Conservation (phyloP, 306 rosid genomes). For the Psophocarpus tetragonolobus region DNA sequence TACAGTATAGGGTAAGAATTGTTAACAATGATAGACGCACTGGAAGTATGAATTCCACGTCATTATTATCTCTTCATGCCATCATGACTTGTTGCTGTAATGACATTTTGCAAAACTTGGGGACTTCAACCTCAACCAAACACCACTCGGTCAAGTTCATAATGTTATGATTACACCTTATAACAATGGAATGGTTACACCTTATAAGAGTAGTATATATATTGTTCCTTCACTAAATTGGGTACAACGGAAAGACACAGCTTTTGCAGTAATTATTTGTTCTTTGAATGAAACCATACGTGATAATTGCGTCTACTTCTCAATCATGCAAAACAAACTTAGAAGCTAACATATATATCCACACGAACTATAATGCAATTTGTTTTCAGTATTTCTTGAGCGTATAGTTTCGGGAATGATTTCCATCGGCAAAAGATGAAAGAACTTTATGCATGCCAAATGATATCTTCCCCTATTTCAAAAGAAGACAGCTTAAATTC, state of each 20-base stretch:
- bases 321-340: slow-evolving; percentile 86
- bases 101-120: neutral
- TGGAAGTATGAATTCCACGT: slow-evolving; percentile 1
- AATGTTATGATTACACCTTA: neutral
- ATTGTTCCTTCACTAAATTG: slow-evolving; percentile 3
- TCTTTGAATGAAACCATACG: slow-evolving; percentile 39
- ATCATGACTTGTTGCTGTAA: slow-evolving; percentile 12
- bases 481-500: slow-evolving; percentile 27
- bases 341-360: slow-evolving; percentile 65
- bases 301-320: slow-evolving; percentile 45
- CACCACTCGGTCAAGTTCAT: slow-evolving; percentile 37
- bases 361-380: slow-evolving; percentile 30
- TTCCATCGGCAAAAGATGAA: neutral
- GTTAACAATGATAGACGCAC: neutral
- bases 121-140: slow-evolving; percentile 52
- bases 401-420: slow-evolving; percentile 35
- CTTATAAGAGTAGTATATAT: no score
- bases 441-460: slow-evolving; percentile 45
- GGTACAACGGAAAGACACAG: neutral
- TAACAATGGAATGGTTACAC: no score
- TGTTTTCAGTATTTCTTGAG: slow-evolving; percentile 27
- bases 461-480: slow-evolving; percentile 29
- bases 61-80: slow-evolving; percentile 4
- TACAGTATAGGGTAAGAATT: neutral
- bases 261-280: slow-evolving; percentile 35